These are phyloP conservation scores for Hibiscus tridactylites DNA, from an alignment of 345 rosid species.

Conservation along the genomic window DNA sequence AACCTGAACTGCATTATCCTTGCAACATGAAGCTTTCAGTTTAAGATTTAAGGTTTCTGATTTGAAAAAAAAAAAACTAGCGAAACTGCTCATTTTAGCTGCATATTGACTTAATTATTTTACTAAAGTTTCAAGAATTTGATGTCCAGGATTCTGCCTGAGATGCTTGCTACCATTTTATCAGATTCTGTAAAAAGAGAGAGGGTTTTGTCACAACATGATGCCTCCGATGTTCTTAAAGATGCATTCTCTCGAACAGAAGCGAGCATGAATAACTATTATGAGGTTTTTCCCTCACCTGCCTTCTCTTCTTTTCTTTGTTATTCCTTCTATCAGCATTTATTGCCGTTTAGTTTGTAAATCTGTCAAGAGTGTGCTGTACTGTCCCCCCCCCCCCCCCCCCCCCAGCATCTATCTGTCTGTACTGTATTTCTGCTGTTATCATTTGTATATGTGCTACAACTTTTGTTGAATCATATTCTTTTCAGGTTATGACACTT, in stretches of 20 bases:
- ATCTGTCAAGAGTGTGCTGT: not conserved
- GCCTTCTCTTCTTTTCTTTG: not conserved
- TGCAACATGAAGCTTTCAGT: not conserved
- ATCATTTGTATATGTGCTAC: not conserved
- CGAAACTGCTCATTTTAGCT: not conserved
- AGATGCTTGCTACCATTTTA: constrained; percentile 59
- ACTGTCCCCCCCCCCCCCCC: not conserved
- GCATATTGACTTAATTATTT: constrained; percentile 5
- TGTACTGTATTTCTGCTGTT: not conserved
- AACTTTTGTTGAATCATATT: not conserved
- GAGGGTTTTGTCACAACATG: constrained; percentile 52
- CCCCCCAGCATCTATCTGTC: not conserved
- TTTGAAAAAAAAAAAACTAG: not conserved
- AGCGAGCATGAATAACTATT: constrained; percentile 64
- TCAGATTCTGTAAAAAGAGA: constrained; percentile 62
- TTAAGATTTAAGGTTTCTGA: not conserved
- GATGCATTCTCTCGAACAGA: constrained; percentile 75
- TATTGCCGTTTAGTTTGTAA: not conserved
- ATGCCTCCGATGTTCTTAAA: constrained; percentile 83
- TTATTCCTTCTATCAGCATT: not conserved
- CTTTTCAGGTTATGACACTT: not conserved
- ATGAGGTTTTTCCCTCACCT: constrained; percentile 52
- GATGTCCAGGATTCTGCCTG: constrained; percentile 63
- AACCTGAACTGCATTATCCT: not conserved
- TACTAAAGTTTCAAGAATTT: constrained; percentile 8